Base-by-base conservation (phyloP, 2,329 filamentous ascomycete species). In the Coniochaeta sp. region DNA sequence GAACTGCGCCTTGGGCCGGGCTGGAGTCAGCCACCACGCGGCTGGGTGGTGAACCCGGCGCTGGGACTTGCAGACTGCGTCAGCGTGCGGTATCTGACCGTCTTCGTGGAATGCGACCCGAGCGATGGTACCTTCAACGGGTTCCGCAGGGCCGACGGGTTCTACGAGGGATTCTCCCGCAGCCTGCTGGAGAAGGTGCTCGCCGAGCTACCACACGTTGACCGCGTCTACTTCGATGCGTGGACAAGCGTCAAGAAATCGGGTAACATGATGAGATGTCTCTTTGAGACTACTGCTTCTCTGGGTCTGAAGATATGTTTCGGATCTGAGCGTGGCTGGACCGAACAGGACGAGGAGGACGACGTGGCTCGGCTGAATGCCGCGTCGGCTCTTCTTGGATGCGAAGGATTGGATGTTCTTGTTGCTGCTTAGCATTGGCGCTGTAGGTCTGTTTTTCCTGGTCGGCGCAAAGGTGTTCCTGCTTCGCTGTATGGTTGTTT, bases 31-130 rank as follows among this genome's bases (percentile, higher is more conserved):
- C 87, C 87, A 13, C 87, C 87, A 1, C 74, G 73, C 30, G 81
- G 83, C 48, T 91, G 88, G 84, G 79, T 82, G 1, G 82, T 89
- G 12, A 84, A 83, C 56, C 69, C 76, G 4, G 75, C 76, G 1
- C 72, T 91, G 1, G 86, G 86, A 0, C 72, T 91, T 6, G 58
- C 64, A 1, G 82, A 88, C 49, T 86, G 83, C 63, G 67, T 67
- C 52, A 80, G 75, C 47, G 77, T 87, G 18, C 74, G 77, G 27
- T 73, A 71, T 13, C 64, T 91, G 47, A 80, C 76, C 24, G 77
- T 91, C 10, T 87, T 87, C 61, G 80, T 90, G 22, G 82, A 91
- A 65, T 80, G 79, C 56, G 87, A 91, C 60, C 86, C 87, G 0
- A 86, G 82, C 50, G 78, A 86, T 58, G 75, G 73, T 26, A 70